Evolutionary conservation across 1,139 yeast species (phyloP).

Genomic region (Yamadazyma oceani): DNA sequence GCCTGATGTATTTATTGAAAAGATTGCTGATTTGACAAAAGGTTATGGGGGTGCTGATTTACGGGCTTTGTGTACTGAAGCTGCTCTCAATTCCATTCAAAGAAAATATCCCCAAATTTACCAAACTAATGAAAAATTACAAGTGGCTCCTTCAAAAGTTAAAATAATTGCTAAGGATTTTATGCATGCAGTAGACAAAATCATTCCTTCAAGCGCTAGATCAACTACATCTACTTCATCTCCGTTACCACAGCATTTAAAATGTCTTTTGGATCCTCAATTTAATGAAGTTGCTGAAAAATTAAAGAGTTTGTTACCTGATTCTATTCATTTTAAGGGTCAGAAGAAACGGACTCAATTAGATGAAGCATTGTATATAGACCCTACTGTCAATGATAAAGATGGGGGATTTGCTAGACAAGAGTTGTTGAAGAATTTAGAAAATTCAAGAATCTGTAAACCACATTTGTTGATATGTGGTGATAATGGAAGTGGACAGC

Average conservation of each 20-base stretch:
- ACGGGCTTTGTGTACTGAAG: conserved; percentile 92
- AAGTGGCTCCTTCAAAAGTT: conserved; percentile 70
- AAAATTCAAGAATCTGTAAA: conserved; percentile 70
- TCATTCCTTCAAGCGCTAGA: conserved; percentile 90
- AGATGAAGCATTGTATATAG: conserved; percentile 71
- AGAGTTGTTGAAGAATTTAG: conserved; percentile 57
- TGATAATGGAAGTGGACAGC: conserved; percentile 82
- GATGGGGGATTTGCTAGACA: conserved; percentile 74
- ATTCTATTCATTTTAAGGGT: conserved; percentile 31
- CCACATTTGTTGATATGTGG: conserved; percentile 83
- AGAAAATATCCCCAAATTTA: conserved; percentile 93
- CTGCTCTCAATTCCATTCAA: conserved; percentile 90
- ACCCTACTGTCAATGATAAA: conserved; percentile 51
- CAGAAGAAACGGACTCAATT: conserved; percentile 54
- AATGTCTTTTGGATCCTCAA: conserved; percentile 57
- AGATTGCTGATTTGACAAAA: conserved; percentile 78
- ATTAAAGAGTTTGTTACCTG: conserved; percentile 64
- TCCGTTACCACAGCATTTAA: conserved; percentile 74
- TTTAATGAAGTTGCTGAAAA: conserved; percentile 48
- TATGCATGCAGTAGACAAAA: conserved; percentile 80
- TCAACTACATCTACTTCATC: conserved; percentile 73
- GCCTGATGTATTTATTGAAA: conserved; percentile 54
- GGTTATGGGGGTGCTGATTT: conserved; percentile 99
- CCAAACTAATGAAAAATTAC: conserved; percentile 67
- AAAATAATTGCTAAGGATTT: conserved; percentile 85